Evolutionary conservation across 2,329 filamentous ascomycete genomes (phyloP), one percentile per base, ranked within the genome.

Genomic region (Penicillium sp.): DNA sequence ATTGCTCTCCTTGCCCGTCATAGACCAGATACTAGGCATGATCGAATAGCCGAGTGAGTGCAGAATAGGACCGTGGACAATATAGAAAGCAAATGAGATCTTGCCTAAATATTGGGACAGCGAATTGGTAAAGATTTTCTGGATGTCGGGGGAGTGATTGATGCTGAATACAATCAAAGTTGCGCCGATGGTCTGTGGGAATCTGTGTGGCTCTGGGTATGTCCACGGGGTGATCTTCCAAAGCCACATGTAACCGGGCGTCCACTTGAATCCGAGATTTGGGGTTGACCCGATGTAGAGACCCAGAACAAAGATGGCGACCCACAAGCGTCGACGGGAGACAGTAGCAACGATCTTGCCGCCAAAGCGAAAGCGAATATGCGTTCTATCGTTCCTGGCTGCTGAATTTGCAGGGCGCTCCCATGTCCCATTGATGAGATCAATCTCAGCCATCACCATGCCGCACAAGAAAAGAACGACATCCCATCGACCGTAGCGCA

Each of bases 51-150:
- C 79, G 33, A 80, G 65, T 0, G 73, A 75, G 59, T 80, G 79
- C 6, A 80, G 71, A 25, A 79, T 75, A 1, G 78, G 79, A 1
- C 79, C 78, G 55, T 82, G 80, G 26, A 81, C 78, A 52, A 82
- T 75, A 57, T 82, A 82, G 45, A 82, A 76, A 2, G 78, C 78
- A 62, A 79, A 82, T 2, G 78, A 81, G 59, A 82, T 79, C 51
- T 78, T 79, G 59, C 80, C 80, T 13, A 82, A 68, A 60, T 82
- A 82, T 58, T 79, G 79, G 16, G 78, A 77, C 5, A 80, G 42
- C 0, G 71, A 68, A 54, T 76, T 76, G 37, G 72, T 75, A 66
- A 81, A 79, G 25, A 81, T 67, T 52, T 71, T 72, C 55, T 81
- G 78, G 42, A 81, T 71, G 11, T 73, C 71, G 10, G 70, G 72